These are phyloP conservation scores for Blastomyces gilchristii DNA, from an alignment of 2,329 filamentous ascomycete species.

Conservation along the genomic window DNA sequence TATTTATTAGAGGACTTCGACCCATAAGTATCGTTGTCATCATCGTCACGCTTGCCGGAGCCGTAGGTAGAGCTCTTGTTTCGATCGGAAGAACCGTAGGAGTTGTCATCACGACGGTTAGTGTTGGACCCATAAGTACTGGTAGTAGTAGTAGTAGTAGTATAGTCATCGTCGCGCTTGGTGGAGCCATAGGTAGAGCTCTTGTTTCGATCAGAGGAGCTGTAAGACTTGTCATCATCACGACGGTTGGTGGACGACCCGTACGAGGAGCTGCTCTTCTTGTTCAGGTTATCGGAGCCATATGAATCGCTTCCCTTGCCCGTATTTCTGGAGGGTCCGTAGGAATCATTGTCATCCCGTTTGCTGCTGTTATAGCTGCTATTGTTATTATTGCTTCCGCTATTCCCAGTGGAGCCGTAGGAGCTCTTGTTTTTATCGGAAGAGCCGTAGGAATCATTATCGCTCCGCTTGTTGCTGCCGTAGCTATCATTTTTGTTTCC, in stretches of 20 bases:
- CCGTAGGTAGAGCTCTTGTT: background rate
- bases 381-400: background rate
- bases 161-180: background rate
- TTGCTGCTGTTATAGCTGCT: background rate
- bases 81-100: background rate
- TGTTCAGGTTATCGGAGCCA: background rate
- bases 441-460: background rate
- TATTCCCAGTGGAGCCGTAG: background rate
- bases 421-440: background rate
- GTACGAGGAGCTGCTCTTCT: background rate
- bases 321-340: background rate
- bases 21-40: background rate
- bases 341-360: background rate
- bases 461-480: background rate
- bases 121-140: background rate
- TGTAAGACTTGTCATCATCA: background rate
- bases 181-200: background rate
- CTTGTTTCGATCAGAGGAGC: background rate
- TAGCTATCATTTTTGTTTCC: conserved; percentile 1
- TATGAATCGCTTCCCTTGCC: background rate
- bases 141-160: background rate
- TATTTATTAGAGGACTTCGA: conserved; percentile 1
- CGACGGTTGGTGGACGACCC: background rate
- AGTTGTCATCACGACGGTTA: background rate
- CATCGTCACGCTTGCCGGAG: background rate